Evolutionary conservation across 106 monocot genomes (phyloP).

Genomic region (Allium cepa): DNA sequence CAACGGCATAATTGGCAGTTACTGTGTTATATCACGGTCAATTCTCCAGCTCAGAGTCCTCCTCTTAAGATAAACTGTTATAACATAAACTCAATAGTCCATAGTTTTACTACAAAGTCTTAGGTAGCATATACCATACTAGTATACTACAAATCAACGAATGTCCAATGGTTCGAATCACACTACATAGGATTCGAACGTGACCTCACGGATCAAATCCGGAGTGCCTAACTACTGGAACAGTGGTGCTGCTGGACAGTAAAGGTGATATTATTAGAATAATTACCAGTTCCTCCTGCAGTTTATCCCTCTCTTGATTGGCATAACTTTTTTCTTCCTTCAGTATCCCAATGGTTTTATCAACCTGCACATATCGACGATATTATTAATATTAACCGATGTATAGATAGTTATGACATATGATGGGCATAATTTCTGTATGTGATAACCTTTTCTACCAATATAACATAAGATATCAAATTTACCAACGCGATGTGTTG

Average conservation of each 20-base stretch:
- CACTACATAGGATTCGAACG: too few relatives aligned
- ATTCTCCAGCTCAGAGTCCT: too few relatives aligned
- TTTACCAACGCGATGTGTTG: neutral
- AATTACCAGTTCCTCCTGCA: conserved; percentile 34
- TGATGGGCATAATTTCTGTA: neutral
- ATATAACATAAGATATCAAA: neutral
- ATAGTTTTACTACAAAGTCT: too few relatives aligned
- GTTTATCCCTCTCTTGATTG: conserved; percentile 22
- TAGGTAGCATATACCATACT: too few relatives aligned
- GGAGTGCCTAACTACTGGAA: too few relatives aligned
- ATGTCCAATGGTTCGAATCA: too few relatives aligned
- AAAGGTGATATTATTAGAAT: neutral
- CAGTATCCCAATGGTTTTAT: conserved; percentile 17
- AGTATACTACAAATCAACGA: too few relatives aligned
- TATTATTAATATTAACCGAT: neutral
- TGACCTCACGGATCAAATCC: too few relatives aligned
- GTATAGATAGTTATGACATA: neutral
- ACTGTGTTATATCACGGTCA: too few relatives aligned
- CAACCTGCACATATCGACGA: conserved; percentile 14
- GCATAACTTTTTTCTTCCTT: conserved; percentile 22
- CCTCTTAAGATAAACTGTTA: too few relatives aligned
- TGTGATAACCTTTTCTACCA: neutral
- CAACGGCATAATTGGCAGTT: too few relatives aligned
- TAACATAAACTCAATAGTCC: too few relatives aligned
- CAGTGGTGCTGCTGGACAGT: neutral